Conservation (phyloP, 495 filamentous ascomycete species). For the Aspergillus sclerotiicarbonarius region DNA sequence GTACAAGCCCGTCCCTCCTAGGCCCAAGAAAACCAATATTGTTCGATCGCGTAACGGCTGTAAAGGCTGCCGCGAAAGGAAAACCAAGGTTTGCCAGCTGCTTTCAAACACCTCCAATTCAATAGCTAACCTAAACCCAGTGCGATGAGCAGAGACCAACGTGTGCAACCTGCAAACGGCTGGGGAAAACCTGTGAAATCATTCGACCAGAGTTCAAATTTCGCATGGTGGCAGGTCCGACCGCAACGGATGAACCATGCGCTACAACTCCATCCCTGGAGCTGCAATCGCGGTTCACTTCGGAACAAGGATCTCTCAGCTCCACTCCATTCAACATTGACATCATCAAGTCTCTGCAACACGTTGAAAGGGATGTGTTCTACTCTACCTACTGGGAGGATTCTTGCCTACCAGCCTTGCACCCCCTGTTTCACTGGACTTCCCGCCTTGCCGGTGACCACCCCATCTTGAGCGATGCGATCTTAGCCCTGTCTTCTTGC, state of each 20-base stretch:
- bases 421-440: slow-evolving; percentile 18
- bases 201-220: slow-evolving; percentile 32
- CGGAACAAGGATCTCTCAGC: not conserved
- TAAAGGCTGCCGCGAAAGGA: slow-evolving; percentile 22
- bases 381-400: slow-evolving; percentile 30
- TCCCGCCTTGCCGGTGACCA: not conserved
- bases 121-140: slow-evolving; percentile 12
- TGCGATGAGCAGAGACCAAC: slow-evolving; percentile 43
- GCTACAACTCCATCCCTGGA: not conserved
- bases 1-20: slow-evolving; percentile 26
- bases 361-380: slow-evolving; percentile 28
- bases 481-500: slow-evolving; percentile 28
- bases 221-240: slow-evolving; percentile 7
- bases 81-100: slow-evolving; percentile 13
- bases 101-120: not conserved
- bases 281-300: not conserved
- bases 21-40: slow-evolving; percentile 30
- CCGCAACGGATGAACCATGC: not conserved
- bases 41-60: slow-evolving; percentile 28
- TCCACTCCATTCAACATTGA: slow-evolving; percentile 4
- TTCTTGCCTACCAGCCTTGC: slow-evolving; percentile 24
- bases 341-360: slow-evolving; percentile 22
- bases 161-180: slow-evolving; percentile 37
- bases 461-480: slow-evolving; percentile 20
- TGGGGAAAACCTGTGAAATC: slow-evolving; percentile 33